These are phyloP conservation scores for Striga asiatica DNA, from an alignment of 257 asterid species.

Conservation along the genomic window DNA sequence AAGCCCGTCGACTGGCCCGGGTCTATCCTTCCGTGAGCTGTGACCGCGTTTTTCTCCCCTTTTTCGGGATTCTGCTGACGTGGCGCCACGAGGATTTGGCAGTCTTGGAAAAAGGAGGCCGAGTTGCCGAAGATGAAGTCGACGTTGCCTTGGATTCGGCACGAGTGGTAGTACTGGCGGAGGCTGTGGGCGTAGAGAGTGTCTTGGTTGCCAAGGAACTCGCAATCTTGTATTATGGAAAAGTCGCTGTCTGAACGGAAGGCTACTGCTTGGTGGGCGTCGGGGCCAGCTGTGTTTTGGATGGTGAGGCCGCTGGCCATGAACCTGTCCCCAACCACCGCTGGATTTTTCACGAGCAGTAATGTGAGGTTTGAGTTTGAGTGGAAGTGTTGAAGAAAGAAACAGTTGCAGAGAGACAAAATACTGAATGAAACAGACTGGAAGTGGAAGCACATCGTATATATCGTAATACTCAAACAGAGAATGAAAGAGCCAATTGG, in stretches of 20 bases:
- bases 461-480: too few relatives aligned
- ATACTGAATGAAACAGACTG: too few relatives aligned
- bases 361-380: background rate
- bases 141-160: constrained; percentile 21
- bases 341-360: constrained; percentile 10
- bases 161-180: constrained; percentile 46
- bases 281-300: constrained; percentile 45
- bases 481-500: too few relatives aligned
- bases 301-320: constrained; percentile 40
- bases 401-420: too few relatives aligned
- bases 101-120: constrained; percentile 34
- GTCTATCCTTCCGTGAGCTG: constrained; percentile 35
- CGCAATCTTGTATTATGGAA: constrained; percentile 33
- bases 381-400: too few relatives aligned
- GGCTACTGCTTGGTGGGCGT: constrained; percentile 49
- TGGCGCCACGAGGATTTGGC: constrained; percentile 30
- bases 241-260: constrained; percentile 37
- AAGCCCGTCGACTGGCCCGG: constrained; percentile 42
- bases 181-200: constrained; percentile 35
- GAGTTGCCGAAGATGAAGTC: constrained; percentile 17
- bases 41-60: constrained; percentile 40
- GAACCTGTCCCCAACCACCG: constrained; percentile 42
- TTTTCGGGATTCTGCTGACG: constrained; percentile 29
- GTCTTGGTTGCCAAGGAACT: constrained; percentile 47
- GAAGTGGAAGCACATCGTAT: too few relatives aligned